Evolutionary conservation across 768 basidiomycete species (phyloP).

Genomic region (Leccinum aurantiacum): DNA sequence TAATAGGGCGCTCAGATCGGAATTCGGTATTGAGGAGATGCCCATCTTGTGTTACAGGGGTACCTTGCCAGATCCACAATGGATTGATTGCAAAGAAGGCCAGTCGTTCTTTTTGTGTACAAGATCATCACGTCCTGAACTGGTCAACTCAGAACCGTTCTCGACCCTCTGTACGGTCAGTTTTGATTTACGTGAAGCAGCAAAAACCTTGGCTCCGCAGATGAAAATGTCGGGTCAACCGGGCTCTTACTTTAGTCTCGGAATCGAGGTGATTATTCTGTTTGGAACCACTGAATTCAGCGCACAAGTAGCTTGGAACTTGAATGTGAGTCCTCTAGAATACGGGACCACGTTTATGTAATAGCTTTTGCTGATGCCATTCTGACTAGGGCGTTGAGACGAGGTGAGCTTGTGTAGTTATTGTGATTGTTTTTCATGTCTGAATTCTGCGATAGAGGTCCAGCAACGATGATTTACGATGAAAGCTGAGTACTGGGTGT

Average conservation of each 20-base stretch:
- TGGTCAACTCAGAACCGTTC: slow-evolving; percentile 4
- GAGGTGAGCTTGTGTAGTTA: slow-evolving; percentile 3
- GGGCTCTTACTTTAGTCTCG: slow-evolving; percentile 11
- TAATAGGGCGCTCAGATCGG: not conserved
- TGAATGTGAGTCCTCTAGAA: slow-evolving; percentile 5
- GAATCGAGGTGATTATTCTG: slow-evolving; percentile 15
- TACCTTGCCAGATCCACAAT: slow-evolving; percentile 3
- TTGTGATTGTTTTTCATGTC: not conserved
- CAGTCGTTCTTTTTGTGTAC: not conserved
- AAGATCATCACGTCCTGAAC: not conserved
- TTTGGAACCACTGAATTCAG: slow-evolving; percentile 29
- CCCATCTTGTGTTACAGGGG: slow-evolving; percentile 18
- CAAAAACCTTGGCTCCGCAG: not conserved
- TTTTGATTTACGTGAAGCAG: slow-evolving; percentile 9
- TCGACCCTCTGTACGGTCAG: slow-evolving; percentile 12
- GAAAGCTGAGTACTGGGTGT: slow-evolving; percentile 1
- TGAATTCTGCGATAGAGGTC: slow-evolving; percentile 1
- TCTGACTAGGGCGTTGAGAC: slow-evolving; percentile 8
- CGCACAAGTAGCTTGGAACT: slow-evolving; percentile 15
- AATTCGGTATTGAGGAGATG: slow-evolving; percentile 1
- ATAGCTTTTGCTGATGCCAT: not conserved
- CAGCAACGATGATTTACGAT: slow-evolving; percentile 11
- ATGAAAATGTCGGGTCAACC: not conserved
- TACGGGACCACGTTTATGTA: no score
- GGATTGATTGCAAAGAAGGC: slow-evolving; percentile 11